phyloP scores from a whole-genome alignment of 305 asterid species.

The Fraxinus floribunda region DNA sequence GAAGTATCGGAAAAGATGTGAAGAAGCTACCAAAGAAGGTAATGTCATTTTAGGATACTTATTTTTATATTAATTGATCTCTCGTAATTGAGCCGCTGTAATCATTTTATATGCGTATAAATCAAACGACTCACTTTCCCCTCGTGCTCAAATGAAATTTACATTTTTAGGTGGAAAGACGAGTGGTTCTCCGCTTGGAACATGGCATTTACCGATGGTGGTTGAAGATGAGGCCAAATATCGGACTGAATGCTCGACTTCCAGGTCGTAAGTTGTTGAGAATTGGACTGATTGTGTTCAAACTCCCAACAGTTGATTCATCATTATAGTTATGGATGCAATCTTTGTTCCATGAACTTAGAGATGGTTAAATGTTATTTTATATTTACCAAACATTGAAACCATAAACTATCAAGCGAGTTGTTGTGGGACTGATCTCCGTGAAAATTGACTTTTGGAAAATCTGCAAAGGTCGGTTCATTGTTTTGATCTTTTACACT shows the following conservation, averaged over 20 bases:
- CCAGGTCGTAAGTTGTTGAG: conserved; percentile 10
- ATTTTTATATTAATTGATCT: not conserved
- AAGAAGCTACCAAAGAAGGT: conserved; percentile 97
- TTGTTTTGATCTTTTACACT: not conserved
- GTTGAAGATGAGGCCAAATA: conserved; percentile 65
- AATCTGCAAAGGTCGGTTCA: not conserved
- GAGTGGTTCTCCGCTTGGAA: conserved; percentile 75
- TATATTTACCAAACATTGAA: not conserved
- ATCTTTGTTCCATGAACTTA: not conserved
- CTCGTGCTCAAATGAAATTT: not conserved
- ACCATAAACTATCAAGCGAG: not conserved
- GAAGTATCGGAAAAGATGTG: conserved; percentile 71
- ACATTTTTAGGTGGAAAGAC: conserved; percentile 61
- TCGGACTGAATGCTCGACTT: conserved; percentile 31
- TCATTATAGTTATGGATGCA: not conserved
- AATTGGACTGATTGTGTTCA: not conserved
- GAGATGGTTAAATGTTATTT: not conserved
- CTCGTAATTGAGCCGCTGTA: not conserved
- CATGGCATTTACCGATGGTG: conserved; percentile 78
- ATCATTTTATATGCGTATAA: not conserved
- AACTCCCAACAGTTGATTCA: not conserved
- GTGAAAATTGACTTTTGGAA: not conserved
- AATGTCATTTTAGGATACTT: not conserved
- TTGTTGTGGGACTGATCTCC: not conserved
- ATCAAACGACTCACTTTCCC: not conserved